Conservation (phyloP, 108 stramenopile species). For the Nitzschia inconspicua region DNA sequence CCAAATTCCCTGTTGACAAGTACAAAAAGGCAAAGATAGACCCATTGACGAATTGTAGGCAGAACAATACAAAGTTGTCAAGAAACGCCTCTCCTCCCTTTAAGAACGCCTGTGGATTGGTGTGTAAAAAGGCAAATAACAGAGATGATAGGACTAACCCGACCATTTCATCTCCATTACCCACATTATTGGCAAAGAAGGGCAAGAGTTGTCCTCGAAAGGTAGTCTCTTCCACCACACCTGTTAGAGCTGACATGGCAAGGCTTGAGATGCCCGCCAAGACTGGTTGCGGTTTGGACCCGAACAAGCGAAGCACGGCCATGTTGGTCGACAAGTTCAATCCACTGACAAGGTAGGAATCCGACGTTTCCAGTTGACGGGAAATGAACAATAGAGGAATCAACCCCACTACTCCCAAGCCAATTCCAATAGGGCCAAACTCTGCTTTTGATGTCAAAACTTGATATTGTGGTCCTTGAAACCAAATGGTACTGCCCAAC, state of each 20-base stretch:
- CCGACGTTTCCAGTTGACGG: slow-evolving; percentile 20
- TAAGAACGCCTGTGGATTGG: slow-evolving; percentile 27
- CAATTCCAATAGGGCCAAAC: slow-evolving; percentile 5
- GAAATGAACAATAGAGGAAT: slow-evolving; percentile 17
- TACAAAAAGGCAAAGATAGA: slow-evolving; percentile 18
- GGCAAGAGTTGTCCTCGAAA: slow-evolving; percentile 31
- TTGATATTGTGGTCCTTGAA: slow-evolving; percentile 4
- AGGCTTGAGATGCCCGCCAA: slow-evolving; percentile 2
- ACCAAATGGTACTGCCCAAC: slow-evolving; percentile 24
- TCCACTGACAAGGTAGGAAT: slow-evolving; percentile 15
- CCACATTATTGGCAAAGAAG: slow-evolving; percentile 16
- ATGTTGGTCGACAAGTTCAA: slow-evolving; percentile 38
- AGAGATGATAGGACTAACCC: slow-evolving; percentile 16
- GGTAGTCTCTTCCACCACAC: slow-evolving; percentile 25
- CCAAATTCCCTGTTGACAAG: slow-evolving; percentile 25
- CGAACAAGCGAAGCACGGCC: slow-evolving; percentile 28
- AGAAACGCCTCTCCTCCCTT: slow-evolving; percentile 20
- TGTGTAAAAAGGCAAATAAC: slow-evolving; percentile 29
- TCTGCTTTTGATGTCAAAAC: slow-evolving; percentile 10
- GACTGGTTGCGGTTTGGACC: slow-evolving; percentile 16
- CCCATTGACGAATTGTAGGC: slow-evolving; percentile 25
- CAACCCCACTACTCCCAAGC: slow-evolving; percentile 16
- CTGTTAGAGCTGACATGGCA: slow-evolving; percentile 17
- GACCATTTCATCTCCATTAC: slow-evolving; percentile 15
- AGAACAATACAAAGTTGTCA: slow-evolving; percentile 24